Conservation (phyloP, 768 basidiomycete species). For the Russula abietina region DNA sequence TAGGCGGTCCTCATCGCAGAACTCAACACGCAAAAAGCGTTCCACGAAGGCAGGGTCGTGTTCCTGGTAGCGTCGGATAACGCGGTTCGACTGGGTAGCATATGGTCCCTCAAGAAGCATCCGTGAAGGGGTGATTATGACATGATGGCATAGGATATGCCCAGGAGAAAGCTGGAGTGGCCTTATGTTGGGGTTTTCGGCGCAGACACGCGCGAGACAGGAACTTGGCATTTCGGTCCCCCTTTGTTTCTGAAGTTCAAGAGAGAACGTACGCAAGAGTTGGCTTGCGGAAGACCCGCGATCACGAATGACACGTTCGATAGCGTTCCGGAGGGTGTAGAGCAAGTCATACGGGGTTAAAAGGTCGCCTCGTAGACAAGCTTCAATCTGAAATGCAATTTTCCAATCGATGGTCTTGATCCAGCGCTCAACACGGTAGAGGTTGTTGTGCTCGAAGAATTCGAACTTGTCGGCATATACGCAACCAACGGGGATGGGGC, state of each 20-base stretch:
- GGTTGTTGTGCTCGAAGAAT: neutral
- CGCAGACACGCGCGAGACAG: slow-evolving; percentile 42
- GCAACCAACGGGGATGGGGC: slow-evolving; percentile 26
- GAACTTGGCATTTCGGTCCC: slow-evolving; percentile 38
- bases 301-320: slow-evolving; percentile 38
- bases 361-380: slow-evolving; percentile 54
- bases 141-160: slow-evolving; percentile 60
- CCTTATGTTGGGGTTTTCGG: slow-evolving; percentile 24
- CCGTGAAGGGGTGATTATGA: slow-evolving; percentile 70
- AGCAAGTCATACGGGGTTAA: slow-evolving; percentile 55
- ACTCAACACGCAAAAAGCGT: slow-evolving; percentile 76
- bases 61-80: slow-evolving; percentile 56
- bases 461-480: slow-evolving; percentile 41
- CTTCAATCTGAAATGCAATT: slow-evolving; percentile 71
- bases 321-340: slow-evolving; percentile 37
- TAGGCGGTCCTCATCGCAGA: slow-evolving; percentile 77
- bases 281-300: slow-evolving; percentile 36
- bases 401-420: slow-evolving; percentile 50
- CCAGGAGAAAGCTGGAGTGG: slow-evolving; percentile 32
- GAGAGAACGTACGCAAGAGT: slow-evolving; percentile 50
- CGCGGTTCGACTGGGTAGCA: slow-evolving; percentile 68
- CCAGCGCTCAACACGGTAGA: slow-evolving; percentile 26
- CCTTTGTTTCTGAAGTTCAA: slow-evolving; percentile 40
- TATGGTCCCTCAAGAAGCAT: slow-evolving; percentile 73
- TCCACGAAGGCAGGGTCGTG: slow-evolving; percentile 43